Base-by-base conservation (phyloP, 2,329 filamentous ascomycete genomes). In the Aspergillus neoniger region DNA sequence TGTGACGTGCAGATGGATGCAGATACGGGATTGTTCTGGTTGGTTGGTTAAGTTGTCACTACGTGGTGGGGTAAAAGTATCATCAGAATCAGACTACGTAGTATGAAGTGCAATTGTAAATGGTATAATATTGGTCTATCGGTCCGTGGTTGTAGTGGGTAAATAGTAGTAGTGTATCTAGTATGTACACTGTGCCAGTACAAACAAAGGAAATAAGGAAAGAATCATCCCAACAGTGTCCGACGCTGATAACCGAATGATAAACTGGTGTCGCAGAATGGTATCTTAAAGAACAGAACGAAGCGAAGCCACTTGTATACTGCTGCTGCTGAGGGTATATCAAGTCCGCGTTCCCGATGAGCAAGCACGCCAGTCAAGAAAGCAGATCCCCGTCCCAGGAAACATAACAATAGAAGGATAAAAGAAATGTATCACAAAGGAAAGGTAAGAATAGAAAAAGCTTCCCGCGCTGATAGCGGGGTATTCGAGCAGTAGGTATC, bases 231-330 rank as follows among this genome's bases (percentile, higher is more conserved):
- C 65, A 59, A 36, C 32, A 36, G 32, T 36, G 2, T 14, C 58
- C 58, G 58, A 30, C 32, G 15, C 61, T 47, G 58, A 58, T 63
- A 56, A 48, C 56, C 57, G 61, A 67, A 36, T 36, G 32, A 36
- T 36, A 5, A 36, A 36, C 32, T 36, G 32, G 39, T 53, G 55
- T 59, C 72, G 72, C 72, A 67, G 68, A 72, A 74, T 75, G 73
- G 73, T 75, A 75, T 75, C 73, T 74, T 72, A 63, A 72, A 73
- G 71, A 36, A 57, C 59, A 65, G 61, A 66, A 59, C 23, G 58
- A 66, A 56, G 55, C 47, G 67, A 72, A 68, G 67, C 67, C 67
- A 59, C 68, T 57, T 58, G 61, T 62, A 64, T 53, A 55, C 53
- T 61, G 66, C 65, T 65, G 67, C 64, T 66, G 60, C 66, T 36